Evolutionary conservation across 106 monocot species (phyloP).

Genomic region (Dendrobium catenatum): DNA sequence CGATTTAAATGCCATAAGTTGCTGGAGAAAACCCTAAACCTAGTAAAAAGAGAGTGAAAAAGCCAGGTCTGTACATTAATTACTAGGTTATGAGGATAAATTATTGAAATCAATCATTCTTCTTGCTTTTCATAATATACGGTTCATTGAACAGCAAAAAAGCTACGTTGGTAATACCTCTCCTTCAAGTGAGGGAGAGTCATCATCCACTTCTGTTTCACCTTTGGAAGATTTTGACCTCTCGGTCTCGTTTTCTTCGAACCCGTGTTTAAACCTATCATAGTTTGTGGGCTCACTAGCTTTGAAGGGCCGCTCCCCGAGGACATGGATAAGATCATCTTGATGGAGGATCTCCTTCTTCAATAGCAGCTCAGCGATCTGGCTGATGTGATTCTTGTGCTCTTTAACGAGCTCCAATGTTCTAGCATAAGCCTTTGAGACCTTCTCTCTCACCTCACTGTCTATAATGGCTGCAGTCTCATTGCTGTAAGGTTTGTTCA

Average conservation of each 20-base stretch:
- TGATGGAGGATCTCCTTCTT: slow-evolving; percentile 98
- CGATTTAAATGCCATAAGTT: background rate
- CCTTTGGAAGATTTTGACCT: background rate
- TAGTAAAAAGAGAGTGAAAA: background rate
- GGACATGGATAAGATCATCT: slow-evolving; percentile 64
- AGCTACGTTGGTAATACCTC: slow-evolving; percentile 51
- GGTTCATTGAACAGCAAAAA: background rate
- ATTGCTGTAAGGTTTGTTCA: slow-evolving; percentile 87
- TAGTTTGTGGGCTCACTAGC: slow-evolving; percentile 67
- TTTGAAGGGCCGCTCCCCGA: slow-evolving; percentile 80
- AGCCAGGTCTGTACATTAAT: slow-evolving; percentile 2
- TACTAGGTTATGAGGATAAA: background rate
- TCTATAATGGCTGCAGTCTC: slow-evolving; percentile 89
- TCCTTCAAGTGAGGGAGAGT: slow-evolving; percentile 28
- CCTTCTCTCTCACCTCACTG: slow-evolving; percentile 79
- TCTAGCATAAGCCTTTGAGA: slow-evolving; percentile 58
- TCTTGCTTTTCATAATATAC: background rate
- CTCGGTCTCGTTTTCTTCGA: slow-evolving; percentile 18
- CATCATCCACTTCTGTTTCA: slow-evolving; percentile 10
- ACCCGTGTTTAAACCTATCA: slow-evolving; percentile 64
- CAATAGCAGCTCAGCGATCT: slow-evolving; percentile 83
- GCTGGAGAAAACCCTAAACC: background rate
- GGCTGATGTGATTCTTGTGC: slow-evolving; percentile 61
- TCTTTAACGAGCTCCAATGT: slow-evolving; percentile 58
- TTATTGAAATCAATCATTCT: background rate